These are phyloP conservation scores for Hordeum marinum DNA, from an alignment of 176 grass and related monocot species.

Conservation along the genomic window DNA sequence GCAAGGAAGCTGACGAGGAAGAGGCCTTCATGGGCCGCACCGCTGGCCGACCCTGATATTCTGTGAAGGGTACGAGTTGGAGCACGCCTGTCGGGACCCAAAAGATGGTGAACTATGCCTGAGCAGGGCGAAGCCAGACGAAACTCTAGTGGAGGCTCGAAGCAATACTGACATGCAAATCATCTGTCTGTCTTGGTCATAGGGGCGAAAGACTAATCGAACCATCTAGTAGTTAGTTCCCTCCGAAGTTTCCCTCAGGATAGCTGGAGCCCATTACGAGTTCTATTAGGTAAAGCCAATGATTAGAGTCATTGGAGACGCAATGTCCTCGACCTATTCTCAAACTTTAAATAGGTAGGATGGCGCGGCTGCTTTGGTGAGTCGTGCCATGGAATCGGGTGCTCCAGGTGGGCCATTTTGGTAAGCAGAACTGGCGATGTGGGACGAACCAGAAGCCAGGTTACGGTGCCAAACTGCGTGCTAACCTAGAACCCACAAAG, in stretches of 20 bases:
- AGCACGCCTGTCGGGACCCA: slow-evolving; percentile 71
- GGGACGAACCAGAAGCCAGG: slow-evolving; percentile 29
- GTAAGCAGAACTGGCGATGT: slow-evolving; percentile 50
- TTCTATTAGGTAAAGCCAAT: slow-evolving; percentile 84
- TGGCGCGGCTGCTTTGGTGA: too few relatives aligned
- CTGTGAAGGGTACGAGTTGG: slow-evolving; percentile 73
- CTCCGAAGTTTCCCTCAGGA: slow-evolving; percentile 73
- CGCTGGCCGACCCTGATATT: slow-evolving; percentile 59
- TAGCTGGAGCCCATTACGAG: slow-evolving; percentile 56
- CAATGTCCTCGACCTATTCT: slow-evolving; percentile 38
- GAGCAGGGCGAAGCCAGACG: slow-evolving; percentile 57
- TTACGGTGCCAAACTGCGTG: slow-evolving; percentile 26
- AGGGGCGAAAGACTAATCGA: slow-evolving; percentile 64
- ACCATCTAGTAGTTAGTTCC: slow-evolving; percentile 70
- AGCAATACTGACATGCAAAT: slow-evolving; percentile 68
- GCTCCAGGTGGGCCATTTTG: slow-evolving; percentile 59
- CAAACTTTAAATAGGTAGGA: too few relatives aligned
- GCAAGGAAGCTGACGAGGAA: slow-evolving; percentile 19
- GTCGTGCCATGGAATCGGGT: slow-evolving; percentile 13
- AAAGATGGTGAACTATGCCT: slow-evolving; percentile 85
- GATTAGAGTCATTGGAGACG: slow-evolving; percentile 73
- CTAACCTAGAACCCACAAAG: slow-evolving; percentile 50
- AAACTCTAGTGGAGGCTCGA: slow-evolving; percentile 68
- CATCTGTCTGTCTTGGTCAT: slow-evolving; percentile 38
- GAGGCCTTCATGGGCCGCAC: slow-evolving; percentile 12